These are phyloP conservation scores for Quercus phellos DNA, from an alignment of 331 rosid genomes.

Conservation along the genomic window DNA sequence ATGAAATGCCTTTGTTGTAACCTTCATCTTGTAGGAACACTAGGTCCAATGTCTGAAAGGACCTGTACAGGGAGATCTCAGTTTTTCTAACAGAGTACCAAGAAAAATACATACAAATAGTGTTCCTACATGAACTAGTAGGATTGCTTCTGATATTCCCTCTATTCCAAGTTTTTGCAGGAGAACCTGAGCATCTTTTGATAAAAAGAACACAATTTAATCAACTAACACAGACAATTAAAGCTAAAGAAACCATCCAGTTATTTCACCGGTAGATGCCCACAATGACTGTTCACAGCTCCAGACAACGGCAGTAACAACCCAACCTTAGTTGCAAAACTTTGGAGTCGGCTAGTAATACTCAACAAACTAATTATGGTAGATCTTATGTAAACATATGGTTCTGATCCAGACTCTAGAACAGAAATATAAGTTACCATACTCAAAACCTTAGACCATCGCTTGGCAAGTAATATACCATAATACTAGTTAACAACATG, in stretches of 20 bases:
- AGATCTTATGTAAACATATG: too few relatives aligned
- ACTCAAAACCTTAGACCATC: background rate
- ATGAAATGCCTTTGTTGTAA: background rate
- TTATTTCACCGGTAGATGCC: background rate
- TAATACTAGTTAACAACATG: too few relatives aligned
- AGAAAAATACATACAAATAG: too few relatives aligned
- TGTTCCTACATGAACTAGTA: too few relatives aligned
- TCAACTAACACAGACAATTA: background rate
- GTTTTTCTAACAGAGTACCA: background rate
- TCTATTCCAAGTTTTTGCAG: too few relatives aligned
- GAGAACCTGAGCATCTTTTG: too few relatives aligned
- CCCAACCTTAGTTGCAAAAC: too few relatives aligned
- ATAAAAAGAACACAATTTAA: background rate
- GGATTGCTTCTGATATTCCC: too few relatives aligned
- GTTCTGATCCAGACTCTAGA: background rate
- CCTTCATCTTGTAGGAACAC: background rate
- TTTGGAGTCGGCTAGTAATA: too few relatives aligned
- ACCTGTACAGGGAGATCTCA: background rate
- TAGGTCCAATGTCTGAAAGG: background rate
- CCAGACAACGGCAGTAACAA: too few relatives aligned
- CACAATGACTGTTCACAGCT: background rate
- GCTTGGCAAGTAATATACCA: too few relatives aligned
- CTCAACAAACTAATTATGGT: too few relatives aligned
- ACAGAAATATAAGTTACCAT: background rate
- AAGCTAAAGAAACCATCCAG: background rate